phyloP scores from a whole-genome alignment of 352 stramenopile genomes.

The Phytophthora uliginosa region DNA sequence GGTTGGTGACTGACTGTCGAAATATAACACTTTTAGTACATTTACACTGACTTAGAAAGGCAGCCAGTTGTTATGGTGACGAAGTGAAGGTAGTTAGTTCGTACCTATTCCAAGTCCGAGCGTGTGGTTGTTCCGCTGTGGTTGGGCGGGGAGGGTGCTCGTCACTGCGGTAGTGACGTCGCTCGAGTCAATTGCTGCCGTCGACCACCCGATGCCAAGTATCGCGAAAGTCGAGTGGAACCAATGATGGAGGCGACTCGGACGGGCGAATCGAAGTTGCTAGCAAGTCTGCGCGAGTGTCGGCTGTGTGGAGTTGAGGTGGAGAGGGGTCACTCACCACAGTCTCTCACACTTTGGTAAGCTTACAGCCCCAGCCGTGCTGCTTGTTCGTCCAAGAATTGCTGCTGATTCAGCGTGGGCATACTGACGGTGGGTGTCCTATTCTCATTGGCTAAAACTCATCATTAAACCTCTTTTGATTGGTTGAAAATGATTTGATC shows the following conservation, averaged over 20 bases:
- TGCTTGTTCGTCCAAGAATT: slow-evolving; percentile 25
- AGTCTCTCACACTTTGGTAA: slow-evolving; percentile 5
- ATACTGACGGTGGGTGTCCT: slow-evolving; percentile 11
- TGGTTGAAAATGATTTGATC: slow-evolving; percentile 25
- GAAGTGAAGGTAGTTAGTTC: neutral
- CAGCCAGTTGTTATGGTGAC: slow-evolving; percentile 4
- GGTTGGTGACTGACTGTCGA: slow-evolving; percentile 7
- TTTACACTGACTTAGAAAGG: slow-evolving; percentile 26
- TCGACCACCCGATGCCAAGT: slow-evolving; percentile 29
- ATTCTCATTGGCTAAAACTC: slow-evolving; percentile 32
- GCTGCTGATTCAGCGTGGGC: slow-evolving; percentile 30
- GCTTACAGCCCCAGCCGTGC: slow-evolving; percentile 1
- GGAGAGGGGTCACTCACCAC: slow-evolving; percentile 21
- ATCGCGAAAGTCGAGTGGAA: slow-evolving; percentile 23
- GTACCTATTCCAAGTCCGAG: neutral
- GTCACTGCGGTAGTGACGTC: slow-evolving; percentile 15
- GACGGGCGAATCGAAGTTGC: slow-evolving; percentile 8
- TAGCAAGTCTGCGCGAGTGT: slow-evolving; percentile 25
- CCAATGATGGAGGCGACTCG: neutral
- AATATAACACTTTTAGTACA: slow-evolving; percentile 42
- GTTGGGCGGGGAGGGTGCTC: slow-evolving; percentile 2
- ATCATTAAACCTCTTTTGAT: neutral
- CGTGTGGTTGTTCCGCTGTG: neutral
- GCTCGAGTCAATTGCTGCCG: slow-evolving; percentile 22
- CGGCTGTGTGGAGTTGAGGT: slow-evolving; percentile 17